phyloP scores from a whole-genome alignment of 1,284 basidiomycete genomes.

The Rhodotorula sp. region DNA sequence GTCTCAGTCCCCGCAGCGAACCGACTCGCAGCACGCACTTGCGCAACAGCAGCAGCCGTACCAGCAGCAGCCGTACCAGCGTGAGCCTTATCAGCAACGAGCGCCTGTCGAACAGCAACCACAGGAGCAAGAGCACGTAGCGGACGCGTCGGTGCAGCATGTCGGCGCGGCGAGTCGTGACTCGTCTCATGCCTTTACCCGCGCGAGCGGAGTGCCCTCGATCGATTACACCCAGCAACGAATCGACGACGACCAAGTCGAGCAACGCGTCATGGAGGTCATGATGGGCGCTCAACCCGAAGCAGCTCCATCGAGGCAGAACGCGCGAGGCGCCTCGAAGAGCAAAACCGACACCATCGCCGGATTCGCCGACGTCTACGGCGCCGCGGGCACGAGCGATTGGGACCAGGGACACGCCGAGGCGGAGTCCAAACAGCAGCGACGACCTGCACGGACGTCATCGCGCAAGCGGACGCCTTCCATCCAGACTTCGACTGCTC shows the following conservation, averaged over 20 bases:
- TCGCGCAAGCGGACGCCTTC: not conserved
- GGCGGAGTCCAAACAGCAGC: not conserved
- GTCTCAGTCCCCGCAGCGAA: no score
- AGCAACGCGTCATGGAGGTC: conserved; percentile 20
- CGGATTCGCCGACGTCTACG: conserved; percentile 29
- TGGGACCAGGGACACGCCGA: not conserved
- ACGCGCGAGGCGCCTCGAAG: not conserved
- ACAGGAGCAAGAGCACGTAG: not conserved
- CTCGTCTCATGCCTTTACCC: not conserved
- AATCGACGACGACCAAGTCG: conserved; percentile 11
- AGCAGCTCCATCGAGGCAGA: not conserved
- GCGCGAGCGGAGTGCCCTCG: conserved; percentile 17
- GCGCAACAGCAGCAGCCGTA: no score
- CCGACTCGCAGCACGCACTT: no score
- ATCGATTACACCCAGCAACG: not conserved
- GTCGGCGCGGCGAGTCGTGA: not conserved
- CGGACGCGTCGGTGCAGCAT: conserved; percentile 12
- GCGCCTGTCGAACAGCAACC: not conserved
- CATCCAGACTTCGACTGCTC: not conserved
- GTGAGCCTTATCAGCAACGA: no score
- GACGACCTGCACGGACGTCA: not conserved
- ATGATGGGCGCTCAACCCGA: conserved; percentile 12
- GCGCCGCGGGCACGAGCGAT: conserved; percentile 5
- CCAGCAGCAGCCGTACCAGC: no score
- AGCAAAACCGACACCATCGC: conserved; percentile 35